Base-by-base conservation (phyloP, 805 yeast genomes). In the Kuraishia piskuri region DNA sequence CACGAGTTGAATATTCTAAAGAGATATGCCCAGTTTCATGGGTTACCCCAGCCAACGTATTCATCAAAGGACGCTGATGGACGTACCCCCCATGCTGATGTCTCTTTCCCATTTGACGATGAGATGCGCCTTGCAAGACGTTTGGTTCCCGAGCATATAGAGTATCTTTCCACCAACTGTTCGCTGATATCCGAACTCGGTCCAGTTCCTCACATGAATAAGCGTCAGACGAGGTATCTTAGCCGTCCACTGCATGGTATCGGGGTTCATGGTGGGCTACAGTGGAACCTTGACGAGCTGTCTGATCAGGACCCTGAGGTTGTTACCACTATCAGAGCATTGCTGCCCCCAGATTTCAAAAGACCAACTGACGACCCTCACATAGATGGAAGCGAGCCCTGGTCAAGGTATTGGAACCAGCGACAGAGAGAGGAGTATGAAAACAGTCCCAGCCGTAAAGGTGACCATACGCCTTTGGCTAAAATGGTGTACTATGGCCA, bases 191-290 rank as follows among this genome's bases (percentile, higher is more conserved):
- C 80, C 59, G 69, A 72, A 53, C 60, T 89, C 36, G 94, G 94
- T 1, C 74, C 74, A 8, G 82, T 84, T 21, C 83, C 84, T 22
- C 75, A 73, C 44, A 68, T 64, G 51, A 62, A 57, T 7, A 70
- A 68, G 36, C 51, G 49, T n/a, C 48, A 54, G 25, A 46, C 55
- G 14, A 22, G 25, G 2, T 58, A 59, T 24, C 57, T 57, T 17
- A 56, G 51, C 48, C 31, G 36, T 10, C 67, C 67, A 2, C 61
- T 67, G 54, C 58, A 68, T 54, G 76, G 79, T 23, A 73, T 84
- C 10, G 95, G 89, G 1, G 91, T 83, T 8, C 97, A 90, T 68
- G 96, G 86, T 1, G 97, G 97, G 0, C 70, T 90, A 50, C 65
- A 84, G 56, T 88, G 95, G 85, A 79, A 80, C 61, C 66, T 78